These are phyloP conservation scores for Penicillium manginii DNA, from an alignment of 495 filamentous ascomycete genomes.

Conservation along the genomic window DNA sequence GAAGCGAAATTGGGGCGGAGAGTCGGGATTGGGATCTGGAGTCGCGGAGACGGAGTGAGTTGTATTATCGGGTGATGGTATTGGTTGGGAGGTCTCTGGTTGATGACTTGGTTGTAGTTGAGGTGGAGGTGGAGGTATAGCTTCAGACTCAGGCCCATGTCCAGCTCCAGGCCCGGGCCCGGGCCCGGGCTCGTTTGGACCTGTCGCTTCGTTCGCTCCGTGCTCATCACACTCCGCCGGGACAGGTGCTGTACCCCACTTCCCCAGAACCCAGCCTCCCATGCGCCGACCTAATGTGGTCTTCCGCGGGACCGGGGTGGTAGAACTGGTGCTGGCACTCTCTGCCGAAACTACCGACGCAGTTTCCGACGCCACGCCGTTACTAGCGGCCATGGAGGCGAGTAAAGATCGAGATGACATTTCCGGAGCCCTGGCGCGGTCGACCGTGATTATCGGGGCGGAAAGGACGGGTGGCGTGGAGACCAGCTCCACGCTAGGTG, in stretches of 20 bases:
- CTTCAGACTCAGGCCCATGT: conserved; percentile 19
- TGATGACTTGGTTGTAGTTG: background rate
- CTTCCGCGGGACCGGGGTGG: conserved; percentile 26
- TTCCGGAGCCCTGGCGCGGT: conserved; percentile 30
- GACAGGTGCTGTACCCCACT: conserved; percentile 53
- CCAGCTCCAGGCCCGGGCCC: conserved; percentile 18
- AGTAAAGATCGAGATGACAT: conserved; percentile 42
- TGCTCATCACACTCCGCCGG: conserved; percentile 28
- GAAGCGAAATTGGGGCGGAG: conserved; percentile 28
- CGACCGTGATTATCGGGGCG: conserved; percentile 47
- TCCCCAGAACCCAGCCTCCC: conserved; percentile 60
- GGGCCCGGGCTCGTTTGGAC: background rate
- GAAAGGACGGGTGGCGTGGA: conserved; percentile 50
- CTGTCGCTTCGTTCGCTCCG: conserved; percentile 12
- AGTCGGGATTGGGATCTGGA: conserved; percentile 2
- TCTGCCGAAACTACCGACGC: conserved; percentile 29
- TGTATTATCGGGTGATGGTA: conserved; percentile 1
- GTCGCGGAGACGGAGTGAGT: background rate
- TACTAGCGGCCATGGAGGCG: conserved; percentile 43
- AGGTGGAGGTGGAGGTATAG: conserved; percentile 8
- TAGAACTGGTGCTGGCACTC: conserved; percentile 31
- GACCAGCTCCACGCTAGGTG: conserved; percentile 35
- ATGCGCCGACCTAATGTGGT: conserved; percentile 47
- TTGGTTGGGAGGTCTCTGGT: conserved; percentile 1
- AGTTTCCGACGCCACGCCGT: conserved; percentile 17